Base-by-base conservation (phyloP, 768 basidiomycete genomes). In the Tylopilus intermedius region DNA sequence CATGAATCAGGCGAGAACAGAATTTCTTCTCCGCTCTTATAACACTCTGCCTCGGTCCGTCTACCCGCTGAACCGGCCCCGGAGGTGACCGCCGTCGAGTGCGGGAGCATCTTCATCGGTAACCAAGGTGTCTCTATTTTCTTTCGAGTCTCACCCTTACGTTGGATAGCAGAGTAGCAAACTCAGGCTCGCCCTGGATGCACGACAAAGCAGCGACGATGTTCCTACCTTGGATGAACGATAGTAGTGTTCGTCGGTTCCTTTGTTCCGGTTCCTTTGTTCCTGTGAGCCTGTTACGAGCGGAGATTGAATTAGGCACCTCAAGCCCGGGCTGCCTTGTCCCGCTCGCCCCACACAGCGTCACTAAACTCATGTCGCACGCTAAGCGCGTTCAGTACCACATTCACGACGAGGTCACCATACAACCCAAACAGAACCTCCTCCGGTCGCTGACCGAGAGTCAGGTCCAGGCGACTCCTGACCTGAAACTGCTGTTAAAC, bases 381-480 rank as follows among this genome's bases (percentile, higher is more conserved):
- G 64, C 65, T 54, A 40, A 48, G 64, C 65, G 65, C 65, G 65
- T 60, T 55, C 57, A 62, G 45, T 18, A 18, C 18, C 0, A 13
- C 8, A 0, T 5, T 13, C 4, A 29, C 42, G 2, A 40, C 33
- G 24, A 46, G 40, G 59, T 54, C 33, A 58, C 52, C 46, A 39
- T 52, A 2, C 30, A 26, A 5, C 46, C 13, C 32, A 30, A 5
- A 9, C 54, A 95, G 94, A 92, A 95, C 74, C 86, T 96, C 68
- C 79, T 95, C 45, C 81, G 87, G 74, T 89, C 89, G 49, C 80
- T 96, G 66, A 87, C 90, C 39, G 82, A 83, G 68, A 84, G 84
- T 67, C 83, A 83, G 59, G 77, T 83, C 64, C 84, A 81, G 70
- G 71, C 81, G 55, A 71, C 74, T 47, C 75, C 79, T 52, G 90